Base-by-base conservation (phyloP, 768 basidiomycete species). In the Rickenella mellea region DNA sequence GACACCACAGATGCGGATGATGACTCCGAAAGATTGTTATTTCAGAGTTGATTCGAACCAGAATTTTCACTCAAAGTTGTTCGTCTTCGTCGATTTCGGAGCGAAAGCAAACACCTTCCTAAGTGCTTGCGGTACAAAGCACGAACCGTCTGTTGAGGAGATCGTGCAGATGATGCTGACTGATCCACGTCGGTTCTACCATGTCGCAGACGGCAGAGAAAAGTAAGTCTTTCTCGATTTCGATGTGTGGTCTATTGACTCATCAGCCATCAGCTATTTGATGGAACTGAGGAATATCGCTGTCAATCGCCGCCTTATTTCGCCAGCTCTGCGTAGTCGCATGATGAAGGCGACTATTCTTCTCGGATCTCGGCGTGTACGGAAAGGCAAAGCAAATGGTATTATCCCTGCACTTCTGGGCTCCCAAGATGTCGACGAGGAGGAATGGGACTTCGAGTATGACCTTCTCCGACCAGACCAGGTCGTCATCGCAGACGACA, bases 41-140 rank as follows among this genome's bases (percentile, higher is more conserved):
- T 71, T 91, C 43, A 74, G 71, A 3, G 65, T 68, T 22, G 63
- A 68, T 39, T 59, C 66, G 14, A 64, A 68, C 20, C 71, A 73
- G 20, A 68, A 72, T 27, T 77, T 90, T 29, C 83, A 87, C 54
- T 82, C 83, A 3, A 81, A 83, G 48, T 63, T 94, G 1, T 96
- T 97, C 54, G 71, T 76, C 26, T 96, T 92, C 51, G 78, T 98
- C 39, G 81, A 94, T 57, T 96, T 94, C 55, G 93, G 92, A 2
- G 55, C 70, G 1, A 64, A 69, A 4, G 94, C 84, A 20, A 94
- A 92, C 50, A 68, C 73, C 3, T 97, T 99, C 62, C 67, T 99
- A 33, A 74, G 71, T 41, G 81, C 85, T 3, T 89, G 89, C 51
- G 94, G 96, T 9, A 87, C 92, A 12, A 83, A 80, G 54, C 79